Base-by-base conservation (phyloP, 768 basidiomycete genomes). In the Antrodiella citrinella region DNA sequence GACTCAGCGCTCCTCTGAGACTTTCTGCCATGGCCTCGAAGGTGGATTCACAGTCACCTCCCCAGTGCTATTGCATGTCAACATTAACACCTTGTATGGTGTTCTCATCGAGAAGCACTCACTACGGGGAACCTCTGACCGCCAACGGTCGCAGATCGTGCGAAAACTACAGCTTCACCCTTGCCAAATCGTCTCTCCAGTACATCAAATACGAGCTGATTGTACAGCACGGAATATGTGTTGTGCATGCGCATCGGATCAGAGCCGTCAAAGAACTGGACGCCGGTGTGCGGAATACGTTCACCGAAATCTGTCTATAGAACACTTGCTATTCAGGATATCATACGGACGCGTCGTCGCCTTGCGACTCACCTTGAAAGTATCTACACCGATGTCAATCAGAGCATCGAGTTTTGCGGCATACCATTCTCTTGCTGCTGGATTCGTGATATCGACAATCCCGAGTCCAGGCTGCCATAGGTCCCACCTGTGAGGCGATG, bases 21-120 rank as follows among this genome's bases (percentile, higher is more conserved):
- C 82, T 77, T 64, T 89, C 84, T 0, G 81, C 82, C 84, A 89
- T 87, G 3, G 83, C 86, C 61, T 84, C 82, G 67, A 77, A 86
- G 1, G 83, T 84, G 4, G 81, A 82, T 59, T 86, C 84, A 64
- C 84, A 86, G 53, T 88, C 84, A 2, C 86, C 84, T 45, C 82
- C 81, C 82, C 82, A 83, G 59, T 84, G 81, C 58, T 70, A 68
- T n/a, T n/a, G n/a, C n/a, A n/a, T n/a, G n/a, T n/a, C 58, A 69
- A 13, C 12, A 15, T 4, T 2, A 35, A 19, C 13, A 19, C 18
- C 35, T 22, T 30, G 19, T 4, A n/a, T 22, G 21, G 18, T 18
- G 4, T 42, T 5, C 12, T 7, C 10, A 44, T 12, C 23, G 23
- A 23, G 13, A 49, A 10, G 7, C 9, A 62, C 65, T 49, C 46